Evolutionary conservation across 768 basidiomycete species (phyloP).

Genomic region (Crassisporium funariophilum): DNA sequence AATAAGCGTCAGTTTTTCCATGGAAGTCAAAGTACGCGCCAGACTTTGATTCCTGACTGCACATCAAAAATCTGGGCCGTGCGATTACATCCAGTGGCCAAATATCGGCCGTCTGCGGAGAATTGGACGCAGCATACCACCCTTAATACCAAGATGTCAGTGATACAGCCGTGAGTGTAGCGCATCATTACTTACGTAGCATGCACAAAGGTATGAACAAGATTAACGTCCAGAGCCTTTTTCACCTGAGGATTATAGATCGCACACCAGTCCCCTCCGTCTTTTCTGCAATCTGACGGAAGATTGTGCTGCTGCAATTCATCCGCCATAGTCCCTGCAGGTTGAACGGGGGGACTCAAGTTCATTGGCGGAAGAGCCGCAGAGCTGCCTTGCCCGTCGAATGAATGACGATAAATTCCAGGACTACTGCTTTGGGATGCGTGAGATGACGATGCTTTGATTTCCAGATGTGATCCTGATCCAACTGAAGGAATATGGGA

Average conservation of each 20-base stretch:
- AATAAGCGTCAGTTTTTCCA: conserved; percentile 3
- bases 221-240: conserved; percentile 71
- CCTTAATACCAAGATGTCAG: too few species aligned
- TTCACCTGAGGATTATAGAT: conserved; percentile 84
- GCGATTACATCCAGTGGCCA: conserved; percentile 96
- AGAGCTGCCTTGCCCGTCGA: conserved; percentile 8
- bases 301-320: conserved; percentile 41
- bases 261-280: conserved; percentile 88
- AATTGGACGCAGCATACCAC: conserved; percentile 90
- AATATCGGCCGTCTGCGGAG: conserved; percentile 88
- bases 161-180: not conserved
- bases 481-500: not conserved
- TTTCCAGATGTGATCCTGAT: not conserved
- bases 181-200: conserved; percentile 62
- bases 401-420: not conserved
- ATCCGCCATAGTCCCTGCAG: conserved; percentile 33
- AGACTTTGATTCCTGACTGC: conserved; percentile 81
- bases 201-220: conserved; percentile 88
- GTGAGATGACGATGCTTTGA: conserved; percentile 3
- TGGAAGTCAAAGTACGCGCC: conserved; percentile 53
- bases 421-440: conserved; percentile 9
- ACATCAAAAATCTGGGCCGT: conserved; percentile 96
- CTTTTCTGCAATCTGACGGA: conserved; percentile 62
- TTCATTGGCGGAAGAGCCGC: conserved; percentile 17
- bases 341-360: conserved; percentile 11